phyloP scores from a whole-genome alignment of 139 green algal genomes.

The Desmodesmus armatus region DNA sequence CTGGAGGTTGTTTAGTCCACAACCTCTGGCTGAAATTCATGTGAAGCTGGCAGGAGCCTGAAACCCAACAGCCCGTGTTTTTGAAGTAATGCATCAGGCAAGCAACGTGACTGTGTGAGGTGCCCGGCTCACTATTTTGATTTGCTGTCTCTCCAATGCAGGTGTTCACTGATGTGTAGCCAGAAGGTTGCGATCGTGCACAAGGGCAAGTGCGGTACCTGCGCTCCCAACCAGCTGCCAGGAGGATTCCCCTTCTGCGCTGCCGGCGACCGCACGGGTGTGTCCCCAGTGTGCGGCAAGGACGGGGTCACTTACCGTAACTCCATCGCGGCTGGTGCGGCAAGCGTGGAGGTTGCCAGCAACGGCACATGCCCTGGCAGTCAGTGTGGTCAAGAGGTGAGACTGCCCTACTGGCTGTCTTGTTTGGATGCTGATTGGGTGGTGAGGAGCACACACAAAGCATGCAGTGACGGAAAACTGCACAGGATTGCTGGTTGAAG shows the following conservation, averaged over 20 bases:
- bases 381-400: constrained; percentile 15
- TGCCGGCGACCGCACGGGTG: neutral
- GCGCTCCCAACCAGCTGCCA: neutral
- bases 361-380: neutral
- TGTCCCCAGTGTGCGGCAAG: constrained; percentile 43
- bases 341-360: neutral
- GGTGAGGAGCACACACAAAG: too few relatives aligned
- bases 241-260: constrained; percentile 14
- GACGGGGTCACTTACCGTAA: constrained; percentile 45
- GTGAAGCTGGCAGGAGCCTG: neutral
- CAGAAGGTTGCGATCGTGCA: constrained; percentile 9
- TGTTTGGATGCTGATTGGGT: too few relatives aligned
- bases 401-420: too few relatives aligned
- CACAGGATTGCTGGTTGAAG: too few relatives aligned
- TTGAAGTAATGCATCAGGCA: neutral
- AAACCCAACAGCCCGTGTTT: neutral
- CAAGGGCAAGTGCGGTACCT: constrained; percentile 10
- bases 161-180: constrained; percentile 24
- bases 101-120: neutral
- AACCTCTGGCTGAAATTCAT: neutral
- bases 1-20: neutral
- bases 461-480: too few relatives aligned
- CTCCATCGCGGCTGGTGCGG: constrained; percentile 17
- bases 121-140: neutral
- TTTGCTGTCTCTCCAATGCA: constrained; percentile 11